phyloP scores from a whole-genome alignment of 1,139 yeast genomes.

The Chernovozyma aurita region DNA sequence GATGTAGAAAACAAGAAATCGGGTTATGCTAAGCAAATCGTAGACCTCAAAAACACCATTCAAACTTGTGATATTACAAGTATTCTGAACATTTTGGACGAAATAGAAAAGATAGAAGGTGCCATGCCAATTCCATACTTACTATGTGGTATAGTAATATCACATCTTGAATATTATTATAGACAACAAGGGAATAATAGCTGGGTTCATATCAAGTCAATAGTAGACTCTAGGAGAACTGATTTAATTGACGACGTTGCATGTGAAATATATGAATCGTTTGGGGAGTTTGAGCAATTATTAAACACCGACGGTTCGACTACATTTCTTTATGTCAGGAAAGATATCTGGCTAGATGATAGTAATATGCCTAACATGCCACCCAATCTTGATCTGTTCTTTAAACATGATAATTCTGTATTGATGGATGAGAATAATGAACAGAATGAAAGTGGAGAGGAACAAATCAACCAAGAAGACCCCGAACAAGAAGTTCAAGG shows the following conservation, averaged over 20 bases:
- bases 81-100: constrained; percentile 17
- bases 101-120: constrained; percentile 13
- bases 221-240: background rate
- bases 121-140: constrained; percentile 12
- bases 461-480: background rate
- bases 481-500: background rate
- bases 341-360: constrained; percentile 1
- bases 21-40: background rate
- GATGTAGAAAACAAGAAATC: constrained; percentile 10
- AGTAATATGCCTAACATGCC: constrained; percentile 1
- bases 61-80: constrained; percentile 18
- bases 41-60: background rate
- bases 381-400: constrained; percentile 4
- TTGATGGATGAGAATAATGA: background rate
- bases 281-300: constrained; percentile 3
- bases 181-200: background rate
- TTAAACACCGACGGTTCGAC: background rate
- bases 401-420: constrained; percentile 5
- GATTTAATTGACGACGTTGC: constrained; percentile 3
- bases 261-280: constrained; percentile 1
- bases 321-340: constrained; percentile 3
- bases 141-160: constrained; percentile 26
- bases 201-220: constrained; percentile 5
- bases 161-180: constrained; percentile 23
- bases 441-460: background rate